Base-by-base conservation (phyloP, 2,329 filamentous ascomycete species). In the Tolypocladium endophyticum region DNA sequence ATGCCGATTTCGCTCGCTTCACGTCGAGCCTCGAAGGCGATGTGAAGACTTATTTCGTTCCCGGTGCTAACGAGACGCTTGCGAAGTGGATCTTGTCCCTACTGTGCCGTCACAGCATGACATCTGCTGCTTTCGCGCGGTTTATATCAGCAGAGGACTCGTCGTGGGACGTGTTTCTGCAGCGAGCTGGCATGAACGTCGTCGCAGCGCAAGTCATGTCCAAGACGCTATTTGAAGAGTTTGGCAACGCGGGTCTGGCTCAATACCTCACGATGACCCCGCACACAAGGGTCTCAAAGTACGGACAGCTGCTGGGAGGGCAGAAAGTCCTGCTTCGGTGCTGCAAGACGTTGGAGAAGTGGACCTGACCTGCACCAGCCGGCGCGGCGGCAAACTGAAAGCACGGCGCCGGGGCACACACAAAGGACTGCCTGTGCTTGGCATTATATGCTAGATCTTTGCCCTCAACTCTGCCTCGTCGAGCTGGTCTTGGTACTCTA, bases 51-150 rank as follows among this genome's bases (percentile, higher is more conserved):
- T 72, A 75, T 36, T 80, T 82, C 41, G 71, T 84, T 1, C 76
- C 78, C 1, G 84, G 83, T 0, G 79, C 78, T 0, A 72, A 77
- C 23, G 69, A 75, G 28, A 80, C 77, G 0, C 67, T 86, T 8
- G 76, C 79, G 0, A 76, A 71, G 58, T 88, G 86, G 85, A 72
- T 83, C 1, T 71, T 81, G 0, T 77, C 76, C 0, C 67, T 79
- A 0, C 79, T 87, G 53, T 76, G 79, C 23, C 79, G 79, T 9
- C 76, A 79, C 66, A 72, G 66, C 14, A 54, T 64, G 0, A 62
- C 67, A 16, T 61, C 65, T 2, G 60, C 57, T 0, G 62, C 66
- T 1, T 67, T 76, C 16, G 70, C 72, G 57, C 66, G 68, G 1
- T 68, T 72, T 8, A 61, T 79, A 12, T 70, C 72, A 3, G 66